phyloP scores from a whole-genome alignment of 371 early-diverging fungal genomes.

The Choanephora cucurbitarum region DNA sequence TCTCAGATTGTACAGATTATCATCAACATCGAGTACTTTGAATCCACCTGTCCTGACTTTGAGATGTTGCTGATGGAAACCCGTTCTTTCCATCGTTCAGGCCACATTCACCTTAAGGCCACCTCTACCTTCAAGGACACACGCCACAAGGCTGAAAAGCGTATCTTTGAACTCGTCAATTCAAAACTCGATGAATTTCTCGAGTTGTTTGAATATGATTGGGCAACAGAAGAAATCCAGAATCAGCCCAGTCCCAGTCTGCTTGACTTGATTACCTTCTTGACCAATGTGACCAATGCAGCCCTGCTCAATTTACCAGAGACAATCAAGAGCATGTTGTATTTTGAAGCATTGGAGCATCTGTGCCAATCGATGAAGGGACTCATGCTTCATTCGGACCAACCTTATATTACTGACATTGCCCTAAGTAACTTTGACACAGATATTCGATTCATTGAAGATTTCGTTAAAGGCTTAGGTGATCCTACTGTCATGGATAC shows the following conservation, averaged over 20 bases:
- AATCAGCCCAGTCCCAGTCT: conserved; percentile 65
- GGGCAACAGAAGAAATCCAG: conserved; percentile 54
- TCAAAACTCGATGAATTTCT: conserved; percentile 82
- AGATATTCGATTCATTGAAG: conserved; percentile 77
- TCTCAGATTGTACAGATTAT: conserved; percentile 83
- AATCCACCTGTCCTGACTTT: conserved; percentile 76
- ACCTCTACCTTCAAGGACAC: conserved; percentile 75
- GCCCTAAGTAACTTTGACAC: conserved; percentile 70
- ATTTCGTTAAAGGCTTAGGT: conserved; percentile 65
- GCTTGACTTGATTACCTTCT: conserved; percentile 72
- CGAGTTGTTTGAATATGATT: conserved; percentile 82
- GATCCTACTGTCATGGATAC: conserved; percentile 70
- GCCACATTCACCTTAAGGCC: conserved; percentile 69
- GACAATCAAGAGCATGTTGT: conserved; percentile 67
- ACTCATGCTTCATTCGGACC: conserved; percentile 58
- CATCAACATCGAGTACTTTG: conserved; percentile 80
- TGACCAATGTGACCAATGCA: conserved; percentile 71
- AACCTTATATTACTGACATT: conserved; percentile 62
- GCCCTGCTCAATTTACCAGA: conserved; percentile 72
- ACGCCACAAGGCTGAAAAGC: conserved; percentile 71
- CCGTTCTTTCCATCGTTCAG: conserved; percentile 59
- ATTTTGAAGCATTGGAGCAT: conserved; percentile 78
- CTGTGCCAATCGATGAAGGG: conserved; percentile 68
- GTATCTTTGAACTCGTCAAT: conserved; percentile 80
- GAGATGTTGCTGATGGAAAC: conserved; percentile 75